phyloP scores from a whole-genome alignment of 2,329 filamentous ascomycete genomes.

The Cadophora sp. region DNA sequence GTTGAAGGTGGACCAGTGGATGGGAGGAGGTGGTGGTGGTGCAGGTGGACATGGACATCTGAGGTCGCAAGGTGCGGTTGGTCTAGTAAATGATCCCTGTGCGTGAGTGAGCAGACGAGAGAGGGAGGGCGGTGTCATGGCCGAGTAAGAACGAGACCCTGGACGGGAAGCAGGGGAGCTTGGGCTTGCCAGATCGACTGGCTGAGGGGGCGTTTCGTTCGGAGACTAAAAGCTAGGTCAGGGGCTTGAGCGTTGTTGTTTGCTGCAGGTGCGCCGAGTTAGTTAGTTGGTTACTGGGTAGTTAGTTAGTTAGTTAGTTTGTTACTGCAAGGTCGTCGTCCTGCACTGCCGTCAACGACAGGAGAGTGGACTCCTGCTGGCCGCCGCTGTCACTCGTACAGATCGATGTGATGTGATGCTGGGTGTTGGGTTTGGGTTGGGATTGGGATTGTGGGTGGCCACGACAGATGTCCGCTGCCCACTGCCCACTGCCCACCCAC shows the following conservation, averaged over 20 bases:
- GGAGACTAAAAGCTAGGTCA: constrained; percentile 18
- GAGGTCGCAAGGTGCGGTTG: constrained; percentile 23
- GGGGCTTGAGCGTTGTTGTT: constrained; percentile 8
- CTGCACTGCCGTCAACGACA: too few relatives aligned
- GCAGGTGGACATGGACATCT: constrained; percentile 9
- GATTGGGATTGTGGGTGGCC: not conserved
- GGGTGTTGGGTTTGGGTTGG: too few relatives aligned
- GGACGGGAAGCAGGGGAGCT: constrained; percentile 9
- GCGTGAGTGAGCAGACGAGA: not conserved
- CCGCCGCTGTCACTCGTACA: constrained; percentile 13
- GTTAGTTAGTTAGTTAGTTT: too few relatives aligned
- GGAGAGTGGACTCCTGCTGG: not conserved
- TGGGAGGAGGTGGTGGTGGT: constrained; percentile 8
- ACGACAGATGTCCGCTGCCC: not conserved
- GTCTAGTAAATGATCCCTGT: constrained; percentile 23
- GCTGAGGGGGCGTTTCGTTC: constrained; percentile 15
- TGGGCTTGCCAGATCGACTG: constrained; percentile 11
- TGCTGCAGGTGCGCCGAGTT: not conserved
- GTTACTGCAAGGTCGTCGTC: too few relatives aligned
- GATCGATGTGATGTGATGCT: not conserved
- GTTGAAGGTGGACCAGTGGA: constrained; percentile 5
- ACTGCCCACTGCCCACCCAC: not conserved
- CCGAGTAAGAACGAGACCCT: constrained; percentile 17
- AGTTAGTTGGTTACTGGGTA: too few relatives aligned
- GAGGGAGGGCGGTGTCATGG: constrained; percentile 14